phyloP scores from a whole-genome alignment of 2,329 filamentous ascomycete genomes.

The Aspergillus costaricaensis region DNA sequence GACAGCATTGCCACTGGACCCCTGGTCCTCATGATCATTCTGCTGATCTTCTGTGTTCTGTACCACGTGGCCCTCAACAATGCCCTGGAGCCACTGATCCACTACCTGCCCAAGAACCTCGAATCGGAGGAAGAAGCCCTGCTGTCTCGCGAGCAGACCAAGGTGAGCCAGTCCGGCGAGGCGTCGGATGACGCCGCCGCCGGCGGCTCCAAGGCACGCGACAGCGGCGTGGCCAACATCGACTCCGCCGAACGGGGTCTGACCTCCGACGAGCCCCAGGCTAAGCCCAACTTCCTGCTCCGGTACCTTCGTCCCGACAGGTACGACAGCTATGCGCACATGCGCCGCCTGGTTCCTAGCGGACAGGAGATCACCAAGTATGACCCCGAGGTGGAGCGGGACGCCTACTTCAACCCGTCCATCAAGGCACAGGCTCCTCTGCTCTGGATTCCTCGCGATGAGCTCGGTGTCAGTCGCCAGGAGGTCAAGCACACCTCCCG shows the following conservation, averaged over 20 bases:
- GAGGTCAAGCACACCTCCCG: slow-evolving; percentile 72
- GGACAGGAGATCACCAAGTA: slow-evolving; percentile 61
- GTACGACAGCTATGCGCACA: slow-evolving; percentile 69
- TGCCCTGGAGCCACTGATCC: slow-evolving; percentile 74
- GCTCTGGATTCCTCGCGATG: slow-evolving; percentile 83
- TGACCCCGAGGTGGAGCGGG: slow-evolving; percentile 59
- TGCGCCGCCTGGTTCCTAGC: slow-evolving; percentile 69
- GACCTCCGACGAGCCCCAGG: slow-evolving; percentile 27
- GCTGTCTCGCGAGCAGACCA: slow-evolving; percentile 35
- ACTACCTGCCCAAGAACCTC: slow-evolving; percentile 76
- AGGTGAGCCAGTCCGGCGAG: slow-evolving; percentile 23
- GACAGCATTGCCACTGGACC: slow-evolving; percentile 66
- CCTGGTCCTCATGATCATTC: slow-evolving; percentile 72
- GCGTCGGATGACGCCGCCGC: slow-evolving; percentile 23
- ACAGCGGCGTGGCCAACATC: slow-evolving; percentile 32
- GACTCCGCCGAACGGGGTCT: slow-evolving; percentile 42
- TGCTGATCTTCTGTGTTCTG: slow-evolving; percentile 72
- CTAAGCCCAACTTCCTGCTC: slow-evolving; percentile 40
- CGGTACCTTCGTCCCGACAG: slow-evolving; percentile 75
- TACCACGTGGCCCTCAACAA: slow-evolving; percentile 72
- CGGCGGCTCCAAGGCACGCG: slow-evolving; percentile 12
- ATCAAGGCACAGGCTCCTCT: slow-evolving; percentile 64
- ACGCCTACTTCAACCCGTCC: slow-evolving; percentile 75
- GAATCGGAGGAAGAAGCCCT: slow-evolving; percentile 59
- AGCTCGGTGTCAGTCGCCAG: slow-evolving; percentile 71